Conservation (phyloP, 73 alveolate species). For the Paramecium caudatum region DNA sequence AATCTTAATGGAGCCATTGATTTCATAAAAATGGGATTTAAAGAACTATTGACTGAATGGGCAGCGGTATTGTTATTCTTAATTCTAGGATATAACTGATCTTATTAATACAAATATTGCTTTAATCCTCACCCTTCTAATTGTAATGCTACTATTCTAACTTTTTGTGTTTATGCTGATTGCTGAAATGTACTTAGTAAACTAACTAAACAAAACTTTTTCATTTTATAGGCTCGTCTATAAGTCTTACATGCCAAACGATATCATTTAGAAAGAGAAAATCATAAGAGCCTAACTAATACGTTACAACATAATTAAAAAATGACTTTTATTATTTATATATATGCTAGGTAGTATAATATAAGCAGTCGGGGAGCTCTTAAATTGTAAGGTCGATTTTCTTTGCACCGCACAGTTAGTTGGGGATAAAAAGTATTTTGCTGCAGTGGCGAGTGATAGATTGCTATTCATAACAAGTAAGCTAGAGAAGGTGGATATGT, state of each 20-base stretch:
- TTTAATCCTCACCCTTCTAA: background rate
- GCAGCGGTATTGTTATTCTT: background rate
- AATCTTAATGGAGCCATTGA: background rate
- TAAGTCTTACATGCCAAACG: slow-evolving; percentile 60
- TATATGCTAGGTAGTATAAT: slow-evolving; percentile 18
- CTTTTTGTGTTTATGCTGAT: slow-evolving; percentile 6
- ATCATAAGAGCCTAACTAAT: slow-evolving; percentile 61
- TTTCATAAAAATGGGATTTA: background rate
- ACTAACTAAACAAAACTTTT: slow-evolving; percentile 26
- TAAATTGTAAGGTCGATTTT: slow-evolving; percentile 42
- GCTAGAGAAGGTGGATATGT: slow-evolving; percentile 37
- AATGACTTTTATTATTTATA: slow-evolving; percentile 9
- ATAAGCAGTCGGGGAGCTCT: slow-evolving; percentile 41
- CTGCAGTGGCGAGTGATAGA: slow-evolving; percentile 60
- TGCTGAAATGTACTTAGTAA: slow-evolving; percentile 66
- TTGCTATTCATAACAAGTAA: background rate
- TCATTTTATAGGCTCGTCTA: slow-evolving; percentile 54
- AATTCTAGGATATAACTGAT: background rate
- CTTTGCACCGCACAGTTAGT: background rate
- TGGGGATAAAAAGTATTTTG: slow-evolving; percentile 20
- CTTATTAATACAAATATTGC: slow-evolving; percentile 20
- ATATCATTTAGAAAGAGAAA: slow-evolving; percentile 58
- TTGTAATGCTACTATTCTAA: slow-evolving; percentile 41
- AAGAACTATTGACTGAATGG: slow-evolving; percentile 20
- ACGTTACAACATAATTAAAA: slow-evolving; percentile 56